Conservation (phyloP, 306 rosid species). For the Cucurbita pepo region DNA sequence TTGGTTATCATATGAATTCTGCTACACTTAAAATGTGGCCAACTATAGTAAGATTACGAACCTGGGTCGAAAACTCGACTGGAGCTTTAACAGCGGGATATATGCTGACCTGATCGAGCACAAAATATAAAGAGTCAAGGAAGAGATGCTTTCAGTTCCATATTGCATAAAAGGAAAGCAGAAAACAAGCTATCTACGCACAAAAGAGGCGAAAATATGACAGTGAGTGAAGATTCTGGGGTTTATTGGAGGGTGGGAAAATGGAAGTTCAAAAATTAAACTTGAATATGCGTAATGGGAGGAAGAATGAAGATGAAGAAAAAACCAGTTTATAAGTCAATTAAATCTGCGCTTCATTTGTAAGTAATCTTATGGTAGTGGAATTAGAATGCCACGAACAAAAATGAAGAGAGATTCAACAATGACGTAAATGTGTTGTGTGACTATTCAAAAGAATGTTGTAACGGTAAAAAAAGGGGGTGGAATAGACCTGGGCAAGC, state of each 20-base stretch:
- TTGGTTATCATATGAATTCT: background rate
- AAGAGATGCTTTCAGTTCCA: background rate
- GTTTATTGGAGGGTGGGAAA: background rate
- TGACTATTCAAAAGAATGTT: background rate
- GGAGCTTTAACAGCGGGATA: constrained; percentile 92
- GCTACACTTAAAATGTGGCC: background rate
- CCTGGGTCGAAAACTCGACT: constrained; percentile 68
- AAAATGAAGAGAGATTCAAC: background rate
- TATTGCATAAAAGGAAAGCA: background rate
- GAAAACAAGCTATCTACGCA: background rate
- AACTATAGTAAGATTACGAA: constrained; percentile 5
- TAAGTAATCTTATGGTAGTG: background rate
- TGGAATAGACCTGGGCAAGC: background rate
- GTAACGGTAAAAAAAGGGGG: background rate
- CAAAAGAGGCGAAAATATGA: background rate
- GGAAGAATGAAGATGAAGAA: background rate
- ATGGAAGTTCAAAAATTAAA: background rate
- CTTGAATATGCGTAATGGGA: background rate
- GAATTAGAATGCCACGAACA: background rate
- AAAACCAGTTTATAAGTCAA: background rate
- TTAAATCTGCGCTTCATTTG: background rate
- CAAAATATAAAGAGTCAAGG: background rate
- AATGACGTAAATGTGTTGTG: background rate
- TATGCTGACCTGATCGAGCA: constrained; percentile 59
- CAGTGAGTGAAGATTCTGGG: background rate